Base-by-base conservation (phyloP, 495 filamentous ascomycete genomes). In the Gamarada debralockiae region DNA sequence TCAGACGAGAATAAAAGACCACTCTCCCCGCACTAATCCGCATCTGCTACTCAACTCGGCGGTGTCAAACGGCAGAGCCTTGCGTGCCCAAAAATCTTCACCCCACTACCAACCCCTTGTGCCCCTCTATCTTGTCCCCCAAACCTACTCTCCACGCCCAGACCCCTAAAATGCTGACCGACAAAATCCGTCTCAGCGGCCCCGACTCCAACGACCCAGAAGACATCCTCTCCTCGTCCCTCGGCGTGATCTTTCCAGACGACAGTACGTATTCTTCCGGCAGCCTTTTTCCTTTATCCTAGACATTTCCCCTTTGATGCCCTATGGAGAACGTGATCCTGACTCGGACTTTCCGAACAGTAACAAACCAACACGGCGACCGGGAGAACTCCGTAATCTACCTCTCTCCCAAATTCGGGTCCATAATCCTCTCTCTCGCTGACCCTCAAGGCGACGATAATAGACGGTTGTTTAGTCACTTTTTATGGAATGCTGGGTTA, bases 401-500 rank as follows among this genome's bases (percentile, higher is more conserved):
- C 68, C 71, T 71, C 15, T 86, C 81, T 3, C 78, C 80, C 24
- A 67, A 72, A 24, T 82, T 80, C 62, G 78, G 79, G 5, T 20
- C 25, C 3, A 4, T 62, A 9, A 40, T 25, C 38, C 68, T 88
- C 42, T 58, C 60, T 3, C 73, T 83, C 10, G 74, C 80, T 1
- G 73, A 85, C 56, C 79, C 82, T 1, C 64, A 75, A 18, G 70
- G 66, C 1, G 80, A 85, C 23, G 70, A 77, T 34, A 79, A 78
- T 14, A 66, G 85, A 48, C 72, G 67, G 36, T 76, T 93, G 33
- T 95, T 92, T 65, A 83, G 83, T 29, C 91, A 95, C 65, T 87
- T 87, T 65, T 68, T 96, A 5, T 96, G 92, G 92, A 95, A 92
- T 64, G 74, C 88, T n/a, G 82, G 76, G 0, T 69, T 92, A 57